phyloP scores from a whole-genome alignment of 1,284 basidiomycete species.

The Hypsizygus ulmarius region DNA sequence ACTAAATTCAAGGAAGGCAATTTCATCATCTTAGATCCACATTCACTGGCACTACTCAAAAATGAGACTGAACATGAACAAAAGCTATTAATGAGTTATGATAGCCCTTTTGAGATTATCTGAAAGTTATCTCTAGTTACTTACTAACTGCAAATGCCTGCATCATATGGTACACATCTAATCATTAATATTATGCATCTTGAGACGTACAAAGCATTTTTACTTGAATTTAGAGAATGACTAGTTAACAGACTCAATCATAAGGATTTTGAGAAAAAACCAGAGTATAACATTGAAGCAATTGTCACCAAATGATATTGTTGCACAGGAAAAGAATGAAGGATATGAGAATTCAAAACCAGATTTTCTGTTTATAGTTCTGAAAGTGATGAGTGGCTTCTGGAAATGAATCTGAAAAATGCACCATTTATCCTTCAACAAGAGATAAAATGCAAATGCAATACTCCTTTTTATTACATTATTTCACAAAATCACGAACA shows the following conservation, averaged over 20 bases:
- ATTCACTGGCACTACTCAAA: slow-evolving; percentile 18
- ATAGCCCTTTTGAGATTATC: slow-evolving; percentile 23
- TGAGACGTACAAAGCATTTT: neutral
- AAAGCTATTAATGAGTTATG: slow-evolving; percentile 18
- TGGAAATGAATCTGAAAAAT: too few relatives aligned
- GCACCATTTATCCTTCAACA: too few relatives aligned
- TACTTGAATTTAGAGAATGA: neutral
- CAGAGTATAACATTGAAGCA: neutral
- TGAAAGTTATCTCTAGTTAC: slow-evolving; percentile 17
- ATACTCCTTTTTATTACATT: too few relatives aligned
- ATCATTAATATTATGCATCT: slow-evolving; percentile 6
- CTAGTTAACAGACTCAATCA: neutral
- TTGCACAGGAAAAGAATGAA: too few relatives aligned
- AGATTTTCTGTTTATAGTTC: too few relatives aligned
- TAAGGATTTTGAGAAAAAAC: neutral
- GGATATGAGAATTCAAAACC: too few relatives aligned
- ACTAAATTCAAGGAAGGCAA: slow-evolving; percentile 27
- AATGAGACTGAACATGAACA: slow-evolving; percentile 17
- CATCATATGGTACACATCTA: slow-evolving; percentile 21
- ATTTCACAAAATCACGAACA: too few relatives aligned
- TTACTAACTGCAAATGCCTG: slow-evolving; percentile 28
- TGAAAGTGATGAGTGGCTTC: too few relatives aligned
- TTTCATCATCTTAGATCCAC: slow-evolving; percentile 23
- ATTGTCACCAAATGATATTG: neutral
- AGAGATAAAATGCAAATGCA: too few relatives aligned